Evolutionary conservation across 345 rosid genomes (phyloP), one percentile per base, ranked within the genome.

Genomic region (Trapa bicornis): DNA sequence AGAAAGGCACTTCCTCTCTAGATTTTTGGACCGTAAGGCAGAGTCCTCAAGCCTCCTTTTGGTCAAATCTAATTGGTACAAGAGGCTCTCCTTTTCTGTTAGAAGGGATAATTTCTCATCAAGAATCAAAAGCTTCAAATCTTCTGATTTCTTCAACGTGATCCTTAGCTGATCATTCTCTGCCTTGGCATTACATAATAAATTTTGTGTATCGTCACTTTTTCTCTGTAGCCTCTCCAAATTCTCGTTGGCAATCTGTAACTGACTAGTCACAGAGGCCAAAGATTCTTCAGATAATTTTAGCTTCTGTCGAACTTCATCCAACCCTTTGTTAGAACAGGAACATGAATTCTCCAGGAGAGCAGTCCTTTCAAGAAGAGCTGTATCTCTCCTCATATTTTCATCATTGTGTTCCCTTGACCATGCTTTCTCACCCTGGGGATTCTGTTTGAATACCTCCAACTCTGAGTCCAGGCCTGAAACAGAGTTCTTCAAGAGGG

Each of bases 391-490:
- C 71, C 73, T 83, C 61, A 76, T 60, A 81, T 90, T 72, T 35
- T 72, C 79, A 75, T 91, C 82, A n/a, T 73, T 73, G 37, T 37
- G 63, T 69, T 81, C 88, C 74, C 80, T 83, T 61, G 86, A 79
- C 72, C 70, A 75, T 68, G 78, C 66, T 75, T 84, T 87, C 68
- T 87, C 73, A 47, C 70, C 74, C 74, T 81, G 77, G 66, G 86
- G 80, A 79, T 79, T 88, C 67, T 74, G 82, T 74, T 87, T 78
- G 63, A 79, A 77, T 70, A 82, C 86, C 73, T 84, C 87, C 66
- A 93, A 76, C 81, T 87, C 92, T 32, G 75, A 84, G 78, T 83
- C 87, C 85, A 93, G 71, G 77, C 86, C 91, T 37, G 87, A 83
- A 67, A 93, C 77, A 60, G 92, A 88, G 61, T 87, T 83, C 85